A percentile compares a stretch with the other conserved stretches of the same genome.
Conservation (phyloP, 169 alveolate species). For the Babesia sp. region DNA sequence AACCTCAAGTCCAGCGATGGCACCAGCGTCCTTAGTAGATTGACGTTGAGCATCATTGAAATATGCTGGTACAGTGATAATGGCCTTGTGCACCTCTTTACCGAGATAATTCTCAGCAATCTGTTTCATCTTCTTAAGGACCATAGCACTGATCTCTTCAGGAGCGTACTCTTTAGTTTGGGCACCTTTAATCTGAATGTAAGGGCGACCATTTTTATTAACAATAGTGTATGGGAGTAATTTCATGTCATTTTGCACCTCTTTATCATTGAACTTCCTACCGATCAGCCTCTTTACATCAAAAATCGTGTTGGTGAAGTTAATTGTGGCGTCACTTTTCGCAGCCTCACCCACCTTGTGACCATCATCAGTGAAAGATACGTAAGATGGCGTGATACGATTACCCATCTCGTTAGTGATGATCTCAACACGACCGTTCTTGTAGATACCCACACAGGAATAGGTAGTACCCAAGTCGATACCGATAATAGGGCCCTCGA, state of each 20-base stretch:
- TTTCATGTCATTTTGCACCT: conserved; percentile 94
- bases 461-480: conserved; percentile 98
- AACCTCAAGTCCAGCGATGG: conserved; percentile 97
- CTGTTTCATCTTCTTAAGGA: conserved; percentile 95
- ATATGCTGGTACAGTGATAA: conserved; percentile 97
- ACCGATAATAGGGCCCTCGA: conserved; percentile 94
- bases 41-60: conserved; percentile 99
- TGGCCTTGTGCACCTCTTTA: conserved; percentile 93
- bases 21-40: conserved; percentile 99
- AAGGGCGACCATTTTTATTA: conserved; percentile 93
- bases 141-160: conserved; percentile 98
- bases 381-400: conserved; percentile 98
- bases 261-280: conserved; percentile 92
- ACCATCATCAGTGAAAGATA: conserved; percentile 95
- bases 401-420: conserved; percentile 91
- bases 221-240: conserved; percentile 93
- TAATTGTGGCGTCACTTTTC: conserved; percentile 94
- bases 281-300: conserved; percentile 98
- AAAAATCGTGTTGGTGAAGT: conserved; percentile 95
- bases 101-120: conserved; percentile 96
- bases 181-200: conserved; percentile 90
- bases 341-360: conserved; percentile 97
- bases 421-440: conserved; percentile 96
- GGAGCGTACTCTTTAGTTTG: conserved; percentile 92
- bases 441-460: conserved; percentile 97